These are phyloP conservation scores for Xylaria sp. DNA, from an alignment of 2,329 filamentous ascomycete genomes.

Conservation along the genomic window DNA sequence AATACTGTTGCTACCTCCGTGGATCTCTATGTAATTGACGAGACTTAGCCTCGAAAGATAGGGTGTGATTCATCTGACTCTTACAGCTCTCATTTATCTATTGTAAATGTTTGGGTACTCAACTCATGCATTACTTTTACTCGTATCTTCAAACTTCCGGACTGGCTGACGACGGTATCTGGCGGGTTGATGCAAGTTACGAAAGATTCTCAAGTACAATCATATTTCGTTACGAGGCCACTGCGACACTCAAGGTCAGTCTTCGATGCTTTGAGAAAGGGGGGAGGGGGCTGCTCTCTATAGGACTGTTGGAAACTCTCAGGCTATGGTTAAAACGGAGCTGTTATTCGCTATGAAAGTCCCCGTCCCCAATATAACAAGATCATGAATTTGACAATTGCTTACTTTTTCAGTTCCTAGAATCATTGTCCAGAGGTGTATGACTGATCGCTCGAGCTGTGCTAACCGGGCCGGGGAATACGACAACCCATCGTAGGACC, in stretches of 20 bases:
- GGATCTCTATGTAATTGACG: too few relatives aligned
- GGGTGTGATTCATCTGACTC: too few relatives aligned
- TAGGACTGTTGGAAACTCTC: neutral
- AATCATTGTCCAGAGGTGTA: constrained; percentile 29
- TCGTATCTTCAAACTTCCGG: too few relatives aligned
- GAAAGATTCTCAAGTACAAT: neutral
- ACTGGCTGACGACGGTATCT: neutral
- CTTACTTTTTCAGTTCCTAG: constrained; percentile 20
- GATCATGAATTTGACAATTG: neutral
- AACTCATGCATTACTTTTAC: too few relatives aligned
- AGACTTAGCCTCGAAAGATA: too few relatives aligned
- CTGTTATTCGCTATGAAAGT: neutral
- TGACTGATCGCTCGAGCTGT: constrained; percentile 25
- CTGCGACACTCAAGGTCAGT: constrained; percentile 2
- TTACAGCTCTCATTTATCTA: too few relatives aligned
- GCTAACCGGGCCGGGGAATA: constrained; percentile 27
- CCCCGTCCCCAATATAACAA: neutral
- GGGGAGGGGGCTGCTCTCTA: too few relatives aligned
- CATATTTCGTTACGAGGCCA: constrained; percentile 11
- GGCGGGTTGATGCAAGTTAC: neutral
- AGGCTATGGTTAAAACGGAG: neutral
- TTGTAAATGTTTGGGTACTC: too few relatives aligned
- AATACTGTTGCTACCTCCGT: neutral
- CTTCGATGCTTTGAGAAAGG: neutral
- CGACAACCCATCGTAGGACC: constrained; percentile 18